Conservation (phyloP, 2,329 filamentous ascomycete genomes). For the Trichoderma aggressivum region DNA sequence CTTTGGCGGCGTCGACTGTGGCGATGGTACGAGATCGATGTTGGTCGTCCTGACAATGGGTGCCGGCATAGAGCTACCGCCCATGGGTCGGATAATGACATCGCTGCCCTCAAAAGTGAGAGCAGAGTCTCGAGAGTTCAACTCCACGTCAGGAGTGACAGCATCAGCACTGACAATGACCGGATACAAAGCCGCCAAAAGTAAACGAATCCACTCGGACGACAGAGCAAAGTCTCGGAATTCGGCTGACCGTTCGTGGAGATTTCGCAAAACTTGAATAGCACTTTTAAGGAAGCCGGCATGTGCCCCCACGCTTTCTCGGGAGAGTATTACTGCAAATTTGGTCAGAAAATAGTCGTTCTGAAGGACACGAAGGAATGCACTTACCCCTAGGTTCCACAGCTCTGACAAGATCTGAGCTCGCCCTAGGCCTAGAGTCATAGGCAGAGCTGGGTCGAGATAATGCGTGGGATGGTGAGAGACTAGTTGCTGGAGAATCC, state of each 20-base stretch:
- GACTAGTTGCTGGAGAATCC: slow-evolving; percentile 44
- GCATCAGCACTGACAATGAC: slow-evolving; percentile 82
- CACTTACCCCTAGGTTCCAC: slow-evolving; percentile 52
- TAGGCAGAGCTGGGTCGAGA: slow-evolving; percentile 16
- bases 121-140: slow-evolving; percentile 77
- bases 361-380: no score
- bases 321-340: slow-evolving; percentile 29
- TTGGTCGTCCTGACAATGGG: slow-evolving; percentile 73
- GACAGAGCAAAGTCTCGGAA: slow-evolving; percentile 80
- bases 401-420: slow-evolving; percentile 63
- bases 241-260: slow-evolving; percentile 70
- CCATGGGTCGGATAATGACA: slow-evolving; percentile 75
- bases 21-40: slow-evolving; percentile 48
- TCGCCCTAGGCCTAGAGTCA: slow-evolving; percentile 41
- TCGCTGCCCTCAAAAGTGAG: slow-evolving; percentile 84
- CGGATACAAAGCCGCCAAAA: slow-evolving; percentile 80
- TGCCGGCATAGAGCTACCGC: slow-evolving; percentile 52
- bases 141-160: slow-evolving; percentile 77
- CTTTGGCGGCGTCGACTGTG: slow-evolving; percentile 43
- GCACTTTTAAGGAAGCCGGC: slow-evolving; percentile 69
- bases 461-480: slow-evolving; percentile 6
- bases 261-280: slow-evolving; percentile 72
- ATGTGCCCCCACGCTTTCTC: slow-evolving; percentile 49
- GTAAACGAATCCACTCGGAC: slow-evolving; percentile 76
- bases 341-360: slow-evolving; percentile 9